These are phyloP conservation scores for Cryphonectria nitschkei DNA, from an alignment of 2,329 filamentous ascomycete species.

Conservation along the genomic window DNA sequence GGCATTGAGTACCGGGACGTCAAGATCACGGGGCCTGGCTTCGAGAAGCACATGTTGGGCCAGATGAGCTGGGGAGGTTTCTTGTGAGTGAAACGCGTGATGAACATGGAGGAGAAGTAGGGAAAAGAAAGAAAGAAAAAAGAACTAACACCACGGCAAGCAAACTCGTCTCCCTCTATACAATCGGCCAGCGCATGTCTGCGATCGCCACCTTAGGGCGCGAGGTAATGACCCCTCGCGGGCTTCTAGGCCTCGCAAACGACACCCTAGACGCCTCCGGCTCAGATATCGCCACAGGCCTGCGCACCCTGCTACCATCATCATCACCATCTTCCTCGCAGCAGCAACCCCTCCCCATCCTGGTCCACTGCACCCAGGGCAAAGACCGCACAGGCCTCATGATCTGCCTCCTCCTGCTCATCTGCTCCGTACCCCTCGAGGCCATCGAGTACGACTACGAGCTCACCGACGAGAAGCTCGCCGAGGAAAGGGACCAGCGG, in stretches of 20 bases:
- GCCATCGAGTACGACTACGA: constrained; percentile 75
- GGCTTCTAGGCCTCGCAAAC: constrained; percentile 70
- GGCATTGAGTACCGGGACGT: constrained; percentile 68
- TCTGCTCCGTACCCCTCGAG: constrained; percentile 58
- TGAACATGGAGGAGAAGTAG: not conserved
- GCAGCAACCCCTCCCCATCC: constrained; percentile 54
- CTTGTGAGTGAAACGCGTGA: constrained; percentile 48
- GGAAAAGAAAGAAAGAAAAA: too few relatives aligned
- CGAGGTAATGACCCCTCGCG: constrained; percentile 73
- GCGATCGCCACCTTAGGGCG: constrained; percentile 71
- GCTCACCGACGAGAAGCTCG: constrained; percentile 63
- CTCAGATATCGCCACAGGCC: constrained; percentile 55
- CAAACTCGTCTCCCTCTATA: constrained; percentile 65
- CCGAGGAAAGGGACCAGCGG: constrained; percentile 63
- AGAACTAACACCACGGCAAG: constrained; percentile 41
- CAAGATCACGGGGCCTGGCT: constrained; percentile 73
- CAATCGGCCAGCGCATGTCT: constrained; percentile 67
- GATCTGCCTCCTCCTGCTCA: constrained; percentile 68
- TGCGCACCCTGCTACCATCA: constrained; percentile 30
- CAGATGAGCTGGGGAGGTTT: constrained; percentile 70
- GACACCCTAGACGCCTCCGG: constrained; percentile 72
- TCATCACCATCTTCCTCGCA: constrained; percentile 33
- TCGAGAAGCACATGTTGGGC: constrained; percentile 69
- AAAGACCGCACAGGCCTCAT: constrained; percentile 83
- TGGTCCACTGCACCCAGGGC: constrained; percentile 87